Percentiles rank a stretch among this genome's conserved stretches.
phyloP scores from a whole-genome alignment of 495 filamentous ascomycete genomes.

The Penicillium cataractarum region DNA sequence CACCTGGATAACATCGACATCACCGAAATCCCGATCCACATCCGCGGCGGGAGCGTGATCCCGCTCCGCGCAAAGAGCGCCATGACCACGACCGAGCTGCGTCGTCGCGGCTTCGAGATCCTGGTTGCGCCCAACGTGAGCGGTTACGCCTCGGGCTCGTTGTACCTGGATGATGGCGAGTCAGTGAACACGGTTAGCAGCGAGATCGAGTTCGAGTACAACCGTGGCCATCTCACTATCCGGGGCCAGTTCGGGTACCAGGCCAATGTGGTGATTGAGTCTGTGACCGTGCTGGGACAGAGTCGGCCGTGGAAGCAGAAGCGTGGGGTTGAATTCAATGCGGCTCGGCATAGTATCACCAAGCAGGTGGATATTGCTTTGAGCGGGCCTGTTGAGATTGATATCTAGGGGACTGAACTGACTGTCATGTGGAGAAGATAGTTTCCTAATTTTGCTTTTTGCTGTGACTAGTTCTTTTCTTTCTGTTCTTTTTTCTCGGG shows the following conservation, averaged over 20 bases:
- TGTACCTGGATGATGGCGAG: constrained; percentile 67
- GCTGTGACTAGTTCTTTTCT: neutral
- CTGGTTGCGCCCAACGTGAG: constrained; percentile 63
- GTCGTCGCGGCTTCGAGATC: constrained; percentile 69
- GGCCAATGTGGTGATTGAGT: constrained; percentile 42
- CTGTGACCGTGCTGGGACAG: constrained; percentile 59
- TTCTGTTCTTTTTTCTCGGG: neutral
- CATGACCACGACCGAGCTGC: constrained; percentile 71
- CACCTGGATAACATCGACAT: constrained; percentile 58
- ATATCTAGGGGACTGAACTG: constrained; percentile 6
- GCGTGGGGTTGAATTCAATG: constrained; percentile 13
- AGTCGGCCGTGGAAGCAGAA: constrained; percentile 8
- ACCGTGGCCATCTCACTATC: constrained; percentile 50
- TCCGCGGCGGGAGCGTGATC: constrained; percentile 70
- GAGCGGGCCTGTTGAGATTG: constrained; percentile 29
- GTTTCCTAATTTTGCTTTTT: neutral
- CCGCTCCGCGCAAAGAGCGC: constrained; percentile 63
- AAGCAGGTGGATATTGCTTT: constrained; percentile 30
- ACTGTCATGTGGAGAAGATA: neutral
- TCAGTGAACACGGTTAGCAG: constrained; percentile 51
- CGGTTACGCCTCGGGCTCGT: constrained; percentile 50
- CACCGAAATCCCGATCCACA: constrained; percentile 73
- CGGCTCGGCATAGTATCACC: constrained; percentile 24
- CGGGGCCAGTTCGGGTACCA: constrained; percentile 57
- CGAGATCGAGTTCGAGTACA: constrained; percentile 57